These are phyloP conservation scores for Plantago lanceolata DNA, from an alignment of 305 asterid genomes.

Conservation along the genomic window DNA sequence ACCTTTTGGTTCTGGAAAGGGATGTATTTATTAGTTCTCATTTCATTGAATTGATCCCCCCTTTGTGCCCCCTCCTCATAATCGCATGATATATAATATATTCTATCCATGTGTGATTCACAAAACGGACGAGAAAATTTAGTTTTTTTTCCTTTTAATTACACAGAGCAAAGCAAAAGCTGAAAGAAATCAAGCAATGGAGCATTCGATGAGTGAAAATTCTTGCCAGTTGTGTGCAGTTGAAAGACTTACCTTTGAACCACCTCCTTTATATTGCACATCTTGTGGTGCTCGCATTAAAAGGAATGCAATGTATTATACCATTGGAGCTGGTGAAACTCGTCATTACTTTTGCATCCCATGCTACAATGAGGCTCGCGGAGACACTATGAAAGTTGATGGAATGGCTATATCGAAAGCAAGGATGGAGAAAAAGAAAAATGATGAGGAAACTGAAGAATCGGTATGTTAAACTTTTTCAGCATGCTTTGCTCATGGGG, in stretches of 20 bases:
- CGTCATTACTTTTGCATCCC: conserved; percentile 84
- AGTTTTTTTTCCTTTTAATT: conserved; percentile 23
- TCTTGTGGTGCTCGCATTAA: conserved; percentile 97
- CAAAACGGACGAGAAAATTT: conserved; percentile 11
- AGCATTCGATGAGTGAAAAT: conserved; percentile 79
- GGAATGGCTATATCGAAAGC: conserved; percentile 64
- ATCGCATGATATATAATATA: conserved; percentile 18
- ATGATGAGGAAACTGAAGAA: conserved; percentile 94
- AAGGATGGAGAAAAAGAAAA: conserved; percentile 91
- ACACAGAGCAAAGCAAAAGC: conserved; percentile 89
- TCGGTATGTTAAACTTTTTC: conserved; percentile 51
- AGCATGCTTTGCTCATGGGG: conserved; percentile 12
- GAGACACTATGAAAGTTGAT: conserved; percentile 70
- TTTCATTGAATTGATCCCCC: conserved; percentile 16
- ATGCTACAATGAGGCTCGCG: conserved; percentile 86
- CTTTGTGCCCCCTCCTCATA: conserved; percentile 16
- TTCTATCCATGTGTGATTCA: conserved; percentile 16
- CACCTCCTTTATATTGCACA: conserved; percentile 82
- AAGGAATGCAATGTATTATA: conserved; percentile 89
- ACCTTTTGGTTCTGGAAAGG: conserved; percentile 16
- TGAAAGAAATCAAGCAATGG: conserved; percentile 96
- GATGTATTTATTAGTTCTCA: conserved; percentile 13
- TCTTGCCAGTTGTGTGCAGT: conserved; percentile 98
- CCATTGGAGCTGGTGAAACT: conserved; percentile 84
- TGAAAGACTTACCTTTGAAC: conserved; percentile 89